phyloP scores from a whole-genome alignment of 352 stramenopile genomes.

The Phytophthora pini region DNA sequence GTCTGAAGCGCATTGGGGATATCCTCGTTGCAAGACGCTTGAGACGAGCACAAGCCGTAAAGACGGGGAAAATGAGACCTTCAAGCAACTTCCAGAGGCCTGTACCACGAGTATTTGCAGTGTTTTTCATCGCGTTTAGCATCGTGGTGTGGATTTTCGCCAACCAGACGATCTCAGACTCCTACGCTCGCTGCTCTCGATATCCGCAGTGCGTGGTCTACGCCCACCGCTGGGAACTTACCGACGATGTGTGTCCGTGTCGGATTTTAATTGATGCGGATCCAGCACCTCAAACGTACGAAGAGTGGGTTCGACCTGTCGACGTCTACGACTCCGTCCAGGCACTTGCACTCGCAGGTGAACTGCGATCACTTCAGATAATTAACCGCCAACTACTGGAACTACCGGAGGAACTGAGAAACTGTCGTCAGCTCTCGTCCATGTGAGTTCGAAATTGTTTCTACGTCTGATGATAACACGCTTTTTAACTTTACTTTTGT shows the following conservation, averaged over 20 bases:
- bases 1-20: conserved; percentile 30
- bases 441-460: conserved; percentile 20
- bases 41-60: background rate
- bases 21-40: conserved; percentile 13
- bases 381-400: conserved; percentile 30
- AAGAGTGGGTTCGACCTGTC: conserved; percentile 25
- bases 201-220: conserved; percentile 34
- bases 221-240: conserved; percentile 18
- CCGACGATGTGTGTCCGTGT: conserved; percentile 19
- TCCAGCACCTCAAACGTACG: conserved; percentile 19
- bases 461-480: background rate
- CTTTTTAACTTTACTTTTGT: too few relatives aligned
- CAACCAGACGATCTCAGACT: conserved; percentile 9
- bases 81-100: conserved; percentile 6
- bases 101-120: conserved; percentile 19
- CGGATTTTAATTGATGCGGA: conserved; percentile 32
- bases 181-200: conserved; percentile 3
- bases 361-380: conserved; percentile 28
- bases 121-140: conserved; percentile 26
- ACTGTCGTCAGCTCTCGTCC: conserved; percentile 21
- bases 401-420: conserved; percentile 28
- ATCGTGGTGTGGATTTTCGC: conserved; percentile 17
- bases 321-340: conserved; percentile 22
- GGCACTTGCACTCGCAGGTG: conserved; percentile 24
- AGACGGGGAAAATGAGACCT: background rate